Base-by-base conservation (phyloP, 2,329 filamentous ascomycete genomes). In the Hypoxylon sp. region DNA sequence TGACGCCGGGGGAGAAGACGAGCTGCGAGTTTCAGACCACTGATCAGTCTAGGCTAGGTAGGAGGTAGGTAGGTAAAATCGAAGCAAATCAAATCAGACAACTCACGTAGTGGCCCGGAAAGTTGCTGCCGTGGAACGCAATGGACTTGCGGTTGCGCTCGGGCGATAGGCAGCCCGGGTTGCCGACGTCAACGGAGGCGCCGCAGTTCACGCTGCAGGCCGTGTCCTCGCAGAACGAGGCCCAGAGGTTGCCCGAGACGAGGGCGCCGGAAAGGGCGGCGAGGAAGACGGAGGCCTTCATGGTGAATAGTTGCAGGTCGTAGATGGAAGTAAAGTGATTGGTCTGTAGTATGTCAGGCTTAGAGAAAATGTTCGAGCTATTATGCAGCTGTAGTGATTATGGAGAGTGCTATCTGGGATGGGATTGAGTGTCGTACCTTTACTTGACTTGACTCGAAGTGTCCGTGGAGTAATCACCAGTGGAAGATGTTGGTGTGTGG, bases 171-270 rank as follows among this genome's bases (percentile, higher is more conserved):
- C 65, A 68, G 0, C 13, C 24, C 8, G 65, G 52, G 28, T 68
- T 55, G 22, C 28, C 54, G 30, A 62, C 41, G 39, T 37, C 44
- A 10, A 68, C 46, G 2, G 62, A 52, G 0, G 37, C 7, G 8
- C 65, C 65, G 52, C 65, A 68, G 53, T 68, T 68, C 20, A 44
- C 26, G 13, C 43, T 41, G 34, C 65, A 68, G 6, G n/a, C 44
- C 1, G 24, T 30, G 41, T 68, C 65, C 46, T 65, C 59, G 56
- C 65, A 68, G 59, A 68, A 68, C 30, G 63, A 62, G 4, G 48
- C 56, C 65, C 65, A 68, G 24, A 59, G 46, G n/a, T 13, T 55
- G 19, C 39, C 47, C 6, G 55, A 15, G 49, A 28, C 48, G 7
- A 43, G 30, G 46, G 22, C 13, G 54, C 20, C 17, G 28, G 48